These are phyloP conservation scores for Tuber aestivum DNA, from an alignment of 495 filamentous ascomycete genomes.

Conservation along the genomic window DNA sequence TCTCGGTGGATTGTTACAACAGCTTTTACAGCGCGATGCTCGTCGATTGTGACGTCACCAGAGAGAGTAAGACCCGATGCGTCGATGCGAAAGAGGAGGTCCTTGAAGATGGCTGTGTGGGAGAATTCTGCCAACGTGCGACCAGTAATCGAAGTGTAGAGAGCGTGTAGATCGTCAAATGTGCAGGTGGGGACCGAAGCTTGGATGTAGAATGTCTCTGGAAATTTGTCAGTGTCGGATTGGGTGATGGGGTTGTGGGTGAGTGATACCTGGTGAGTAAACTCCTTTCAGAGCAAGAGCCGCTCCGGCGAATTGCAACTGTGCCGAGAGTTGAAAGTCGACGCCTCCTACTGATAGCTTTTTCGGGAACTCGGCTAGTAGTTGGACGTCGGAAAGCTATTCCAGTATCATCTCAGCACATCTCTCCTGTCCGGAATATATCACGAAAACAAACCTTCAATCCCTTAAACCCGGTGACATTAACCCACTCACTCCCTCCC, in stretches of 20 bases:
- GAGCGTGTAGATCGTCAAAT: slow-evolving; percentile 16
- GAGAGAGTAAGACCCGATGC: slow-evolving; percentile 17
- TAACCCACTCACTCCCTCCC: slow-evolving; percentile 23
- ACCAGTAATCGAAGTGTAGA: slow-evolving; percentile 27
- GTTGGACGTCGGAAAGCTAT: slow-evolving; percentile 23
- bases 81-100: slow-evolving; percentile 16
- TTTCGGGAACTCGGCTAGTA: slow-evolving; percentile 19
- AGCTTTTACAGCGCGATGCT: slow-evolving; percentile 13
- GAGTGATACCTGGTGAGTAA: slow-evolving; percentile 20
- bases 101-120: slow-evolving; percentile 19
- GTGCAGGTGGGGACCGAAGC: slow-evolving; percentile 18
- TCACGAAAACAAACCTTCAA: slow-evolving; percentile 20
- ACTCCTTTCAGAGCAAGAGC: slow-evolving; percentile 20
- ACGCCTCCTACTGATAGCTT: slow-evolving; percentile 6
- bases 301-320: slow-evolving; percentile 16
- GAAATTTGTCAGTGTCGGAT: neutral
- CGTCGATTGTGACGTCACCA: slow-evolving; percentile 23
- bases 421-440: neutral
- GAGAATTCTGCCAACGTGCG: slow-evolving; percentile 19
- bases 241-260: neutral
- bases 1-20: slow-evolving; percentile 23
- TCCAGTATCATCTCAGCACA: slow-evolving; percentile 7
- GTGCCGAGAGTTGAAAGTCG: slow-evolving; percentile 17
- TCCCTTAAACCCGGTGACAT: slow-evolving; percentile 31
- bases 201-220: slow-evolving; percentile 23